Evolutionary conservation across 2,329 filamentous ascomycete genomes (phyloP).

Genomic region (Calycina herbarum): DNA sequence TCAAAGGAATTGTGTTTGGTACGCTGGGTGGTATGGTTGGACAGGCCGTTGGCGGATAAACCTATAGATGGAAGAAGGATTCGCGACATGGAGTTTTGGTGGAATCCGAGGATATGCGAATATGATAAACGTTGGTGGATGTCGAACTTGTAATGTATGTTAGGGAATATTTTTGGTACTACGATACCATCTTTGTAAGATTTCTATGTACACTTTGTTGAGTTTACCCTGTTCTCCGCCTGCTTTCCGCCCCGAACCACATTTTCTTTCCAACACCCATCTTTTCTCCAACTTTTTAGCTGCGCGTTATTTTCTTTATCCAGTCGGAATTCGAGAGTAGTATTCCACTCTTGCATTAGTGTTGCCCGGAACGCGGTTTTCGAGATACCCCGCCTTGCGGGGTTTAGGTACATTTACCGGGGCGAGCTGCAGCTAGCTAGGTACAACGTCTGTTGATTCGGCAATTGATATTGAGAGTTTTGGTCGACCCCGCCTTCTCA

Average conservation of each 20-base stretch:
- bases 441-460: background rate
- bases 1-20: constrained; percentile 38
- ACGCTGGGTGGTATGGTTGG: constrained; percentile 36
- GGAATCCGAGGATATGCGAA: background rate
- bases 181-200: background rate
- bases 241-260: background rate
- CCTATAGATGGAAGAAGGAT: background rate
- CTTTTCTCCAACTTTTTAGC: background rate
- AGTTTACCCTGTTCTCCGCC: background rate
- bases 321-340: constrained; percentile 2
- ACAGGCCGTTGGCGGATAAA: constrained; percentile 26
- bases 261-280: background rate
- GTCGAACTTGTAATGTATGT: background rate
- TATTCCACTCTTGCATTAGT: background rate
- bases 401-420: background rate
- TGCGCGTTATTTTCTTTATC: background rate
- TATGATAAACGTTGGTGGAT: background rate
- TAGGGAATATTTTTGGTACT: background rate
- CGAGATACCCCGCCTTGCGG: background rate
- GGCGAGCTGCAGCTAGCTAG: background rate
- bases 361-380: background rate
- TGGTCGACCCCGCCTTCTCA: background rate
- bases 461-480: background rate
- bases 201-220: background rate
- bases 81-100: background rate